Percentiles rank a stretch among this genome's conserved stretches.
Conservation (phyloP, 2,329 filamentous ascomycete genomes). For the Dothistroma septosporum region DNA sequence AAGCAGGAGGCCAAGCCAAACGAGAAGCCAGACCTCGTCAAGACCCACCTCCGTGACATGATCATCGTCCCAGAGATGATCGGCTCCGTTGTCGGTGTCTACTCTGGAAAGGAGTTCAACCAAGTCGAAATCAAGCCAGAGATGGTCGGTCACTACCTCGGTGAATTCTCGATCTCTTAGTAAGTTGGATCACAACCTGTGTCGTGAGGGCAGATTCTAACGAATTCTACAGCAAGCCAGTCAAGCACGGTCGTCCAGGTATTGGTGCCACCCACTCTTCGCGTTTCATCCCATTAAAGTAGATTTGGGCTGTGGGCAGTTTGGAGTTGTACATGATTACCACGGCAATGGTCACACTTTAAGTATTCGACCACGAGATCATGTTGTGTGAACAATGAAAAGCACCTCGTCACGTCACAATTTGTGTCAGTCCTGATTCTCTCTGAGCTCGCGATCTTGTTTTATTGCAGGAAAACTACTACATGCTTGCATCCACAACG, state of each 20-base stretch:
- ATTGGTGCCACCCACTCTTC: conserved; percentile 99
- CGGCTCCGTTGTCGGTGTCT: conserved; percentile 95
- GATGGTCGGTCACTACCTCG: conserved; percentile 99
- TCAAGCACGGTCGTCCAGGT: conserved; percentile 99
- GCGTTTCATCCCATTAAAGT: conserved; percentile 99
- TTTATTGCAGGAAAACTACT: not conserved
- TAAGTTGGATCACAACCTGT: conserved; percentile 52
- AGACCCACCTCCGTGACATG: conserved; percentile 99
- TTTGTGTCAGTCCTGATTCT: not conserved
- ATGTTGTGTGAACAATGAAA: not conserved
- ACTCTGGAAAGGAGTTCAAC: conserved; percentile 99
- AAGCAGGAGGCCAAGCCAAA: conserved; percentile 99
- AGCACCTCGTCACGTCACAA: not conserved
- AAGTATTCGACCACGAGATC: not conserved
- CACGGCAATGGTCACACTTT: not conserved
- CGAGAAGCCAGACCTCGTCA: conserved; percentile 99
- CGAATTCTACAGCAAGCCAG: conserved; percentile 72
- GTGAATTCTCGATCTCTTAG: conserved; percentile 99
- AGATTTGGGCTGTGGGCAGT: conserved; percentile 37
- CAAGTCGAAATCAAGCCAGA: conserved; percentile 99
- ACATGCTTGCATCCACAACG: not conserved
- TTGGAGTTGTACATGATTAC: conserved; percentile 9
- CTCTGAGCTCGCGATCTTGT: not conserved
- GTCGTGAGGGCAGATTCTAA: conserved; percentile 44
- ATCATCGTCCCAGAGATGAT: conserved; percentile 99